A percentile compares a stretch with the other conserved stretches of the same genome.
Evolutionary conservation across 2,329 filamentous ascomycete species (phyloP).

Genomic region (Fusarium sp.): DNA sequence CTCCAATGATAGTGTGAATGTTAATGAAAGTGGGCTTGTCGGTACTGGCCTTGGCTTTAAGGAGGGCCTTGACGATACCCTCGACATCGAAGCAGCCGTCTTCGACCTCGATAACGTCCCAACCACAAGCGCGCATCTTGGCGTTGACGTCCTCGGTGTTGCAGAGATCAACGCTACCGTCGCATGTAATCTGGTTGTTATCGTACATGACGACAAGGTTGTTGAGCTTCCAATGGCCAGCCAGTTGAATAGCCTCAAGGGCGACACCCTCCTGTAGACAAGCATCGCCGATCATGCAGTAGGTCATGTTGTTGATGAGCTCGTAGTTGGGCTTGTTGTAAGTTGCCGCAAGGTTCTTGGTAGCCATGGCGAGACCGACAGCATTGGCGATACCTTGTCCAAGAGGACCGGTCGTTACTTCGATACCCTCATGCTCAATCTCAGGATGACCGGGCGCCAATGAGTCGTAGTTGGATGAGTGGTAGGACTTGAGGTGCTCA

Average conservation of each 20-base stretch:
- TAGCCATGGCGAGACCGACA: conserved; percentile 68
- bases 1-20: conserved; percentile 66
- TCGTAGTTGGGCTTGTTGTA: conserved; percentile 64
- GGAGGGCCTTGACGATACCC: conserved; percentile 57
- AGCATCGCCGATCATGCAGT: conserved; percentile 68
- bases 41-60: conserved; percentile 55
- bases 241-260: conserved; percentile 67
- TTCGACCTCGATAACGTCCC: conserved; percentile 65
- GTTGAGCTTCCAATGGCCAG: conserved; percentile 66
- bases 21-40: conserved; percentile 70
- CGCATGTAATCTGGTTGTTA: conserved; percentile 71
- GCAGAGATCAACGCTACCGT: conserved; percentile 64
- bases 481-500: conserved; percentile 67
- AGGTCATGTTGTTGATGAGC: conserved; percentile 64
- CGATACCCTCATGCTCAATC: conserved; percentile 67
- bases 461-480: conserved; percentile 58
- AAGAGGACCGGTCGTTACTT: conserved; percentile 70
- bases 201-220: conserved; percentile 70
- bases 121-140: conserved; percentile 68
- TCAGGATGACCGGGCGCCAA: conserved; percentile 68
- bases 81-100: conserved; percentile 65
- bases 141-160: conserved; percentile 68
- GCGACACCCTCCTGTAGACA: conserved; percentile 70
- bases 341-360: conserved; percentile 64
- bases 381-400: conserved; percentile 72